Evolutionary conservation across 306 rosid species (phyloP).

Genomic region (Purshia tridentata): DNA sequence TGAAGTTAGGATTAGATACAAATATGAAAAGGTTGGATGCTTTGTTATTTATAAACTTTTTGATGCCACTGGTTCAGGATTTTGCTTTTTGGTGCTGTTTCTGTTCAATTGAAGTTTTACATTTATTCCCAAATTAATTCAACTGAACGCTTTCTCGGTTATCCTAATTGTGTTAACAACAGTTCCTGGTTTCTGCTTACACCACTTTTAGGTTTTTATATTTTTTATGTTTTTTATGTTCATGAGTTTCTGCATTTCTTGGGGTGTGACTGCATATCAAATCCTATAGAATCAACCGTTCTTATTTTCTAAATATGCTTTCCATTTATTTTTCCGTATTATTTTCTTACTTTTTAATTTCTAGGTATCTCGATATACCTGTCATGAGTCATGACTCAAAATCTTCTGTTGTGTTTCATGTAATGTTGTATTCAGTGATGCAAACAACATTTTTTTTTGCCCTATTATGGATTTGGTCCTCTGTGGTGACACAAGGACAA

Average conservation of each 20-base stretch:
- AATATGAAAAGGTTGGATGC: constrained; percentile 67
- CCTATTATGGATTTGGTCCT: background rate
- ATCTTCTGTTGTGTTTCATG: background rate
- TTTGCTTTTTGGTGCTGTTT: background rate
- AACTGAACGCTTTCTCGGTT: background rate
- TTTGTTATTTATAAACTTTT: background rate
- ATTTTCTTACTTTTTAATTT: background rate
- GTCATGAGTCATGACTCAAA: background rate
- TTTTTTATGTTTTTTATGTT: background rate
- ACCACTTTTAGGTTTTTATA: background rate
- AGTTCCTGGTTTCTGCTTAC: background rate
- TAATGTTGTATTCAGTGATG: background rate
- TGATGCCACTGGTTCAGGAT: background rate
- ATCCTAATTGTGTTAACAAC: background rate
- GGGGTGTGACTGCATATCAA: background rate
- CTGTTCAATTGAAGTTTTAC: background rate
- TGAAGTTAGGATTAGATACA: constrained; percentile 83
- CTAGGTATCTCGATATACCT: background rate
- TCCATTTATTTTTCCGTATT: background rate
- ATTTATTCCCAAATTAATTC: background rate
- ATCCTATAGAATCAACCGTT: background rate
- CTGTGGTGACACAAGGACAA: background rate
- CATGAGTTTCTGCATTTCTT: background rate
- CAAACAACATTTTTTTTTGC: background rate
- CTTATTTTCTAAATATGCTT: background rate